Conservation (phyloP, 345 rosid species). For the Crucihimalaya himalaica region DNA sequence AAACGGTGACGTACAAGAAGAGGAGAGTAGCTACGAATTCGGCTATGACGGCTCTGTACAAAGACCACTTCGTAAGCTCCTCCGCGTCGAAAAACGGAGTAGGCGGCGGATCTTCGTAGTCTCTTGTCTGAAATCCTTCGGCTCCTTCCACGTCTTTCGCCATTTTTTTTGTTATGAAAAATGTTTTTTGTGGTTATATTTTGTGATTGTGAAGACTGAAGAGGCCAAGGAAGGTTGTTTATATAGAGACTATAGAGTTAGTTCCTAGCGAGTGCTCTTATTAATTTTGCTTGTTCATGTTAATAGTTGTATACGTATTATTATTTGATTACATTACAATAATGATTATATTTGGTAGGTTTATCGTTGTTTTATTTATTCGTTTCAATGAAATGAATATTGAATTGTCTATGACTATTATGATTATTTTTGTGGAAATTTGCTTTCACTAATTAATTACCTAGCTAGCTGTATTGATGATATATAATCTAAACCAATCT, state of each 20-base stretch:
- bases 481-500: slow-evolving; percentile 19
- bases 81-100: slow-evolving; percentile 53
- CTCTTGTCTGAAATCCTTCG: slow-evolving; percentile 49
- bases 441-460: slow-evolving; percentile 15
- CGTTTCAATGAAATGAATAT: slow-evolving; percentile 12
- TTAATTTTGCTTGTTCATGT: slow-evolving; percentile 16
- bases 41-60: slow-evolving; percentile 61
- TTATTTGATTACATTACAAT: slow-evolving; percentile 11
- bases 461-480: slow-evolving; percentile 33
- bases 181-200: slow-evolving; percentile 16
- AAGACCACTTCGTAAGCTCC: slow-evolving; percentile 57
- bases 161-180: slow-evolving; percentile 33
- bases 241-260: slow-evolving; percentile 40
- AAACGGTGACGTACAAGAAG: slow-evolving; percentile 62
- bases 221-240: slow-evolving; percentile 18
- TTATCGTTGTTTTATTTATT: slow-evolving; percentile 13
- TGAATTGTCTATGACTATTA: slow-evolving; percentile 22
- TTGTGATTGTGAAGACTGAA: slow-evolving; percentile 22
- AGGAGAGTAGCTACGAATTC: slow-evolving; percentile 69
- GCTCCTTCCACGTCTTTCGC: slow-evolving; percentile 56
- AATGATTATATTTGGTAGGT: slow-evolving; percentile 9
- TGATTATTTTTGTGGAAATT: slow-evolving; percentile 30
- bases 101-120: slow-evolving; percentile 64
- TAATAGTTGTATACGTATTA: slow-evolving; percentile 9
- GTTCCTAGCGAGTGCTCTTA: slow-evolving; percentile 11